Base-by-base conservation (phyloP, 306 rosid species). In the Dalbergia cochinchinensis region DNA sequence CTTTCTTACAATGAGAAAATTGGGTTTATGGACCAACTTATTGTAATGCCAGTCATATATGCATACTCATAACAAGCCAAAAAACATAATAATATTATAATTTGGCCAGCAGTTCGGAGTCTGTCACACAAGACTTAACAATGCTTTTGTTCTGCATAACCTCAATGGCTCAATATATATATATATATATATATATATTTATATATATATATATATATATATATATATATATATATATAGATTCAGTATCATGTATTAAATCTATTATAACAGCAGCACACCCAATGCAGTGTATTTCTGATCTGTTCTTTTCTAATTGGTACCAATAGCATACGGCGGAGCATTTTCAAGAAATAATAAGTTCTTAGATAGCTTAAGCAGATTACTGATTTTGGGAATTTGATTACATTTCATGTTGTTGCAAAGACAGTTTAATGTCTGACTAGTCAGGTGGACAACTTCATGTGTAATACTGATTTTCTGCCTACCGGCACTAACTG, bases 391-490 rank as follows among this genome's bases (percentile, higher is more conserved):
- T 39, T 19, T 41, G 20, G 33, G 53, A 15, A 73, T 14, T 7
- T 64, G 54, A 6, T 5, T 54, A 9, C 14, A 31, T 62, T 10
- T 13, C 19, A 63, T 47, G 6, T 34, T 50, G 16, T 19, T 39
- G 5, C 66, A 26, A 61, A 60, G 22, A 60, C 37, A 60, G 26
- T 57, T 57, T 57, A 18, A 57, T 22, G 65, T 76, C 16, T 33
- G 71, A 50, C 15, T 10, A 64, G 39, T 76, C 16, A 63, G 54
- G 20, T 76, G 37, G 16, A 48, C 73, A 18, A 60, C 33, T 16
- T 73, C 55, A 15, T 31, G 67, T 61, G 67, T 31, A 33, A 61
- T 65, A 34, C 10, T 64, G 39, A 64, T 65, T 77, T 53, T 33
- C 53, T 65, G 59, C 65, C 12, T 7, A 50, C 39, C 18, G 12